Evolutionary conservation across 1,284 basidiomycete genomes (phyloP).

Genomic region (Stygiomarasmius scandens): DNA sequence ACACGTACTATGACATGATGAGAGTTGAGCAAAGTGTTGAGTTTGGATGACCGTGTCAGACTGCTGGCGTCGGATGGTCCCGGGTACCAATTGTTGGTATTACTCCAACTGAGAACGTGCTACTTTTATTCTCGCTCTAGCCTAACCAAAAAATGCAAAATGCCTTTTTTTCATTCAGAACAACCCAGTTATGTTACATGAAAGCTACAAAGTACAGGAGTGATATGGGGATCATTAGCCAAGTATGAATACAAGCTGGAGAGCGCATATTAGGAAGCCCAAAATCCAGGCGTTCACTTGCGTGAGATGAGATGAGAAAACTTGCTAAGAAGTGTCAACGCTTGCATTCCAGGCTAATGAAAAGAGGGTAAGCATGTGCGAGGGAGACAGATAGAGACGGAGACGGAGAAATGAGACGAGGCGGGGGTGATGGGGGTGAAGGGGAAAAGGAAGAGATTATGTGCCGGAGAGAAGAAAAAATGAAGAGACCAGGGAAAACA

Average conservation of each 20-base stretch:
- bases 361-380: neutral
- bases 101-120: neutral
- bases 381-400: neutral
- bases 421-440: too few species aligned
- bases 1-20: neutral
- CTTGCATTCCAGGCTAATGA: neutral
- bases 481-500: too few species aligned
- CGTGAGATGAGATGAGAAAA: neutral
- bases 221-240: too few species aligned
- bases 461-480: too few species aligned
- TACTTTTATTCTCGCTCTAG: too few species aligned
- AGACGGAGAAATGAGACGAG: too few species aligned
- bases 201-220: too few species aligned
- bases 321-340: neutral
- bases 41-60: neutral
- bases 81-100: neutral
- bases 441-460: too few species aligned
- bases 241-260: too few species aligned
- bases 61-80: neutral
- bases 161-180: too few species aligned
- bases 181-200: too few species aligned
- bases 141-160: too few species aligned
- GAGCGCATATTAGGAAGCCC: neutral
- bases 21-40: neutral
- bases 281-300: neutral